Evolutionary conservation across 345 rosid species (phyloP).

Genomic region (Syzygium grande): DNA sequence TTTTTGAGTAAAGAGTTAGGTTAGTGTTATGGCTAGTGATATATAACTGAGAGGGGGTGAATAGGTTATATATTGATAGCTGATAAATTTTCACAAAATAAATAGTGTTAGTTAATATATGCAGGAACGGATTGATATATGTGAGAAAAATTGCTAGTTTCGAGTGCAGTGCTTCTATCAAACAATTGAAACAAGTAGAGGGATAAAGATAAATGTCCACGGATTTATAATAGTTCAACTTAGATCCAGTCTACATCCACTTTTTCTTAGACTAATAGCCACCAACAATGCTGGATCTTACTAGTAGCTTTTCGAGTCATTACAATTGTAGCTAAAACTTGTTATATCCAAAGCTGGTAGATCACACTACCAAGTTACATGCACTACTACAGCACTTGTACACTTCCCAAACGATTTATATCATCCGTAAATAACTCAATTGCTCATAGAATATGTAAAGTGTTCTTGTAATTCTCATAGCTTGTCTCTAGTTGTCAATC

Average conservation of each 20-base stretch:
- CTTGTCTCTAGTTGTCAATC: background rate
- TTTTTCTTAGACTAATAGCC: background rate
- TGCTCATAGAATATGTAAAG: background rate
- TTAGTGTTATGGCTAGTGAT: background rate
- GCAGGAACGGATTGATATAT: background rate
- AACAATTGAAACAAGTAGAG: background rate
- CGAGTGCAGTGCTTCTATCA: too few species aligned
- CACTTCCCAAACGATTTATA: background rate
- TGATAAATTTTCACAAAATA: background rate
- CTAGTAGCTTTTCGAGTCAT: background rate
- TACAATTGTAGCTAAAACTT: background rate
- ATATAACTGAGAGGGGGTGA: background rate
- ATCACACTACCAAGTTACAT: background rate
- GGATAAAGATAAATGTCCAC: background rate
- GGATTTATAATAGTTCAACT: background rate
- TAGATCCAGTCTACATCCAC: fast-evolving
- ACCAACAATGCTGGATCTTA: background rate
- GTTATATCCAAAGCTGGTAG: background rate
- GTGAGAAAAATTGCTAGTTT: too few species aligned
- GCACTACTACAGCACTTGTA: background rate
- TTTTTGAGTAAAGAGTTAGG: background rate
- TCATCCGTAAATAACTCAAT: background rate
- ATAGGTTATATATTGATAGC: background rate
- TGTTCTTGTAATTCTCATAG: background rate
- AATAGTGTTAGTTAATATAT: slow-evolving; percentile 4